These are phyloP conservation scores for Clavariopsis aquatica DNA, from an alignment of 495 filamentous ascomycete genomes.

Conservation along the genomic window DNA sequence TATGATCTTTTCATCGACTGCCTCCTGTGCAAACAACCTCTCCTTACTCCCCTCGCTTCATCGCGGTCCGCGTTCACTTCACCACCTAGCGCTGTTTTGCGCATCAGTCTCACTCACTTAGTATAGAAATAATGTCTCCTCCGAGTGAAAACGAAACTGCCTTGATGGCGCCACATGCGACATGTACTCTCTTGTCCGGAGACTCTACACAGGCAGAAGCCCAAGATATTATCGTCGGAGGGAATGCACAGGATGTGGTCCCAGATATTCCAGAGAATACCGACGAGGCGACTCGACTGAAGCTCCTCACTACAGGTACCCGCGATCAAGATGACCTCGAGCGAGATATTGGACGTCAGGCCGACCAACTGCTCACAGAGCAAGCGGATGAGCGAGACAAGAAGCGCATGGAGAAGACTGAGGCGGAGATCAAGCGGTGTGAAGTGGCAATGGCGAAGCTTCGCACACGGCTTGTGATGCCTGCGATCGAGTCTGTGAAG, in stretches of 20 bases:
- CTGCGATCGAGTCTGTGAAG: conserved; percentile 51
- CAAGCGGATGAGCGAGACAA: conserved; percentile 85
- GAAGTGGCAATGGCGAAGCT: conserved; percentile 53
- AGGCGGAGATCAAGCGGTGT: conserved; percentile 54
- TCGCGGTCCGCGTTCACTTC: neutral
- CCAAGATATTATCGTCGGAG: neutral
- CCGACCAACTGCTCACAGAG: conserved; percentile 73
- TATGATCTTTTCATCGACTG: neutral
- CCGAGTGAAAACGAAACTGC: neutral
- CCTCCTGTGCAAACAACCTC: no score
- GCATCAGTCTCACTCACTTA: no score
- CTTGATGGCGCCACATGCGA: neutral
- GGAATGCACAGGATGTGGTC: neutral
- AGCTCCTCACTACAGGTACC: conserved; percentile 68
- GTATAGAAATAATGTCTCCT: no score
- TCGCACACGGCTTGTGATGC: conserved; percentile 54
- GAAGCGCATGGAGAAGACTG: conserved; percentile 79
- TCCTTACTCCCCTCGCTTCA: neutral
- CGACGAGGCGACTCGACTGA: conserved; percentile 64
- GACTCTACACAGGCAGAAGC: neutral
- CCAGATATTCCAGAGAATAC: conserved; percentile 11
- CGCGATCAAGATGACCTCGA: conserved; percentile 78
- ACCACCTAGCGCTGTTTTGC: neutral
- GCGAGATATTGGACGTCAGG: conserved; percentile 57
- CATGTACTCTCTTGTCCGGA: neutral